These are phyloP conservation scores for Aspergillus ustus DNA, from an alignment of 2,329 filamentous ascomycete genomes.

Conservation along the genomic window DNA sequence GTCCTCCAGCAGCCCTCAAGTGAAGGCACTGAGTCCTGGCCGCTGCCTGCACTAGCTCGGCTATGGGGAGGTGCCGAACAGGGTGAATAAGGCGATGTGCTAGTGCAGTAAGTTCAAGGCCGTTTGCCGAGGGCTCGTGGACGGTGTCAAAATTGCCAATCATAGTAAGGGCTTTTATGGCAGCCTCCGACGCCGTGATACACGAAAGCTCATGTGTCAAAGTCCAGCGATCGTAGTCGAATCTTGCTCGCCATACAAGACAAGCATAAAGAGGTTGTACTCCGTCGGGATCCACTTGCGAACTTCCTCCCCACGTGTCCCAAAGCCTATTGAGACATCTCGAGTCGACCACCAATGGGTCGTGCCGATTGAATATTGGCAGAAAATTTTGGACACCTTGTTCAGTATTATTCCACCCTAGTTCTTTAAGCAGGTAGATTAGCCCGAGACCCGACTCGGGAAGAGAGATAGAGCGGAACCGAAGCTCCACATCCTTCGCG, in stretches of 20 bases:
- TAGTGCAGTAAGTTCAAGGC: neutral
- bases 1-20: neutral
- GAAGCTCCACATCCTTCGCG: neutral
- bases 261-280: constrained; percentile 1
- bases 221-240: constrained; percentile 8
- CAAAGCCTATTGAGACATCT: neutral
- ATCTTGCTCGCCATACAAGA: constrained; percentile 11
- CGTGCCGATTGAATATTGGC: neutral
- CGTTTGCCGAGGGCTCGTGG: neutral
- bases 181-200: constrained; percentile 8
- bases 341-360: constrained; percentile 5
- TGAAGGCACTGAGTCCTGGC: constrained; percentile 7
- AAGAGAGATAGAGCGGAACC: constrained; percentile 9
- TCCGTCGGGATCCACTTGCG: neutral
- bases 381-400: neutral
- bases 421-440: neutral
- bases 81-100: neutral
- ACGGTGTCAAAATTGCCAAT: neutral
- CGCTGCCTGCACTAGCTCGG: constrained; percentile 7
- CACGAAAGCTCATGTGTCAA: constrained; percentile 11
- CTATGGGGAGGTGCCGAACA: constrained; percentile 3
- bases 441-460: neutral
- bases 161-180: constrained; percentile 7
- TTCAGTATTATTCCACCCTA: neutral
- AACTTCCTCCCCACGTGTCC: neutral